Evolutionary conservation across 2,329 filamentous ascomycete genomes (phyloP).

Genomic region (Colletotrichum acutatum): DNA sequence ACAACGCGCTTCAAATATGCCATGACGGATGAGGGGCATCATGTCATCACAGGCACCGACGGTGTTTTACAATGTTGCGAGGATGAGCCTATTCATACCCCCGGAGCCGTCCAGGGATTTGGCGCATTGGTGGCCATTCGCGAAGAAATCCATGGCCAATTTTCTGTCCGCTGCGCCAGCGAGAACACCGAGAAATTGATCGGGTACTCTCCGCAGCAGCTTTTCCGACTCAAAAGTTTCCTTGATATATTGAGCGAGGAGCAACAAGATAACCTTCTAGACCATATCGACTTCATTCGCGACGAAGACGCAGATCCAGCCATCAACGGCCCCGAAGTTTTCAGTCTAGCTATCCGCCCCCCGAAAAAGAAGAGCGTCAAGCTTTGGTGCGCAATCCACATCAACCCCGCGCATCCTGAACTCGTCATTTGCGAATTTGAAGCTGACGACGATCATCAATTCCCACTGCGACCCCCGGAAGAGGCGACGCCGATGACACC

Average conservation of each 20-base stretch:
- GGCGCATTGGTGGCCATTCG: slow-evolving; percentile 80
- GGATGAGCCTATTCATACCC: slow-evolving; percentile 90
- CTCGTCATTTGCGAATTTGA: slow-evolving; percentile 91
- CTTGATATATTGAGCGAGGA: slow-evolving; percentile 87
- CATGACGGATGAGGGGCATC: slow-evolving; percentile 80
- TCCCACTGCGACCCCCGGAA: slow-evolving; percentile 73
- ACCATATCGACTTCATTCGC: slow-evolving; percentile 88
- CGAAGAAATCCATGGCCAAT: slow-evolving; percentile 74
- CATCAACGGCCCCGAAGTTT: slow-evolving; percentile 85
- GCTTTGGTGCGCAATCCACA: slow-evolving; percentile 89
- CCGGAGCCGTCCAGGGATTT: slow-evolving; percentile 84
- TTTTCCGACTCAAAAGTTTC: slow-evolving; percentile 81
- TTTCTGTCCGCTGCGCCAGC: slow-evolving; percentile 79
- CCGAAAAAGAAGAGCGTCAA: slow-evolving; percentile 70
- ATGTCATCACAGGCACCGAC: slow-evolving; percentile 83
- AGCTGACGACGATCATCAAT: slow-evolving; percentile 77
- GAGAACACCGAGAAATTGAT: slow-evolving; percentile 83
- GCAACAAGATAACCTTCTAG: slow-evolving; percentile 83
- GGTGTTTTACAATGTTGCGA: slow-evolving; percentile 83
- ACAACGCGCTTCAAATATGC: slow-evolving; percentile 84
- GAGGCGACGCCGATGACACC: slow-evolving; percentile 71
- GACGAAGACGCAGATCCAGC: slow-evolving; percentile 83
- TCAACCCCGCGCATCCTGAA: slow-evolving; percentile 74
- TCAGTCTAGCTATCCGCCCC: slow-evolving; percentile 78
- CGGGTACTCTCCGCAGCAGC: slow-evolving; percentile 79